Base-by-base conservation (phyloP, 2,329 filamentous ascomycete species). In the Ophiostoma triangulosporum region DNA sequence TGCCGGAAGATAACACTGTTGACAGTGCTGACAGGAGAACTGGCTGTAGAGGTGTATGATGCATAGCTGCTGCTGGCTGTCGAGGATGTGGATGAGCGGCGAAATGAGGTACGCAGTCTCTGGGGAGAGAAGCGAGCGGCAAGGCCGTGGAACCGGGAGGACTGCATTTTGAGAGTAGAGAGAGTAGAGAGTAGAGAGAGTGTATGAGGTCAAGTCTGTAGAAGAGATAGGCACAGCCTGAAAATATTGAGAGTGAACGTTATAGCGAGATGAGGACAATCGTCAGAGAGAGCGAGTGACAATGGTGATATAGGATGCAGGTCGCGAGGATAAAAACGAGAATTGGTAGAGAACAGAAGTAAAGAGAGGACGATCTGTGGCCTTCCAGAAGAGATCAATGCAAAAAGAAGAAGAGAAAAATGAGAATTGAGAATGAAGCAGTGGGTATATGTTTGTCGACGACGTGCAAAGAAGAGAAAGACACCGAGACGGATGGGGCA, bases 1-100 rank as follows among this genome's bases (percentile, higher is more conserved):
- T 78, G 77, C n/a, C 73, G 70, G 60, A 74, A 72, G 56, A 82
- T 73, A 63, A 81, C 70, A 60, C 70, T 74, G 68, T 80, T 81
- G 69, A 81, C 77, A 51, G 75, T 74, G 63, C 65, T 70, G 15
- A 69, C 68, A 3, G 70, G 70, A 26, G 68, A 67, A 27, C 69
- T 71, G 40, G 71, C 71, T 27, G 67, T 65, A 24, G 75, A 76
- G 29, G 66, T 65, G 58, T 67, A 70, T 4, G 72, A 73, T 57
- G 63, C 63, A 51, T 66, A 60, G 48, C 68, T 69, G 57, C 68
- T 71, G 55, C 69, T 70, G 15, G 68, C 63, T 22, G 71, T 70
- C 0, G 63, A 64, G 1, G 61, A 53, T 8, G 63, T 55, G n/a
- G 64, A 64, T 7, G 73, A 72, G 20, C 76, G 73, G 56, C 76